Base-by-base conservation (phyloP, 2,329 filamentous ascomycete species). In the Penicillium palitans region DNA sequence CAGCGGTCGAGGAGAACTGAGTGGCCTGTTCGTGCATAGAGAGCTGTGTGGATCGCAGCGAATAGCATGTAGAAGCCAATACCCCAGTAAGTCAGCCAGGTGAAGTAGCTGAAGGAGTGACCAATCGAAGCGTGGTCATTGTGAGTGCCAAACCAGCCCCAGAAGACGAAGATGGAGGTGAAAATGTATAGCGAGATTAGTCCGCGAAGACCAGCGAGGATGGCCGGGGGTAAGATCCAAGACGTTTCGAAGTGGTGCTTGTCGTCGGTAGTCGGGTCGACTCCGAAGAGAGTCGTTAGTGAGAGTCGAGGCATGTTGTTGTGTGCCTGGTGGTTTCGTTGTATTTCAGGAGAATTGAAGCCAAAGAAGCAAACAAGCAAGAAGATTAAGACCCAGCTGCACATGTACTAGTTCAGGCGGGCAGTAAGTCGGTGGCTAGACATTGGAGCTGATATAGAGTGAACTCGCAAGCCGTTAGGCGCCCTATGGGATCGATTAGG, bases 61-160 rank as follows among this genome's bases (percentile, higher is more conserved):
- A 87, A 78, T 57, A 87, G 80, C 72, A 88, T 88, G 80, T 96
- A 96, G 77, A 93, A 93, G 25, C 84, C 87, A 37, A 93, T 77
- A 2, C 90, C 90, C 90, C 90, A 95, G 81, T 88, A 95, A 10
- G 89, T 90, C 58, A 95, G 79, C 68, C 87, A 81, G 29, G 91
- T 96, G 79, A 96, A 96, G 80, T 86, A 96, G 67, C 87, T 90
- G 79, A 96, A 95, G 46, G 82, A 83, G 46, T 79, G 75, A 52
- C 79, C 77, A 27, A 84, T 82, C 1, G 68, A 70, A 35, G 70
- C 63, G 70, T 81, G 82, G 49, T 81, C 61, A 35, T 74, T 71
- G 70, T 84, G 80, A n/a, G 80, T 76, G 68, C 86, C 86, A 60
- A 84, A 77, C 81, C 84, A 90, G 60, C 80, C 86, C 70, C 92